These are phyloP conservation scores for Mycena maculata DNA, from an alignment of 768 basidiomycete genomes.

Conservation along the genomic window DNA sequence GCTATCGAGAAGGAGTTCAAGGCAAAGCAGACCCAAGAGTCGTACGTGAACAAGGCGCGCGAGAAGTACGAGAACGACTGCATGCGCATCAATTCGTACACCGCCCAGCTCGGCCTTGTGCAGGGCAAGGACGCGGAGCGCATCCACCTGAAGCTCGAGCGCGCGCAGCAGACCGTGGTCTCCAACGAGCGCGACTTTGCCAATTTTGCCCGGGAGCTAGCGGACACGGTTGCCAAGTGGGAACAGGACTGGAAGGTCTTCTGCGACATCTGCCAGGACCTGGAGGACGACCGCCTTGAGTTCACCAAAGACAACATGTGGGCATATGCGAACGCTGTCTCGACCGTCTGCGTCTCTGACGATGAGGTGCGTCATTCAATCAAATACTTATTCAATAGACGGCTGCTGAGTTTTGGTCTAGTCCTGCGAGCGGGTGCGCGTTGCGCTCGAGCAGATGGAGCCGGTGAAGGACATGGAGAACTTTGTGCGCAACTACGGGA, in stretches of 20 bases:
- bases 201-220: conserved; percentile 84
- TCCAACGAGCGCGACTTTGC: conserved; percentile 92
- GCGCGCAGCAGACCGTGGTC: conserved; percentile 91
- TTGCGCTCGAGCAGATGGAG: conserved; percentile 90
- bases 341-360: conserved; percentile 93
- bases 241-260: conserved; percentile 94
- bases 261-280: conserved; percentile 94
- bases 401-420: conserved; percentile 43
- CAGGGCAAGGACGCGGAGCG: conserved; percentile 96
- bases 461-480: conserved; percentile 88
- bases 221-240: conserved; percentile 87
- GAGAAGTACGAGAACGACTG: conserved; percentile 96
- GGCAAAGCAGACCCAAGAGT: conserved; percentile 87
- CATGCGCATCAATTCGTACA: conserved; percentile 26
- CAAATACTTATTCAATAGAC: conserved; percentile 1
- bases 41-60: conserved; percentile 87
- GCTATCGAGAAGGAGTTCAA: conserved; percentile 93
- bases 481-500: conserved; percentile 91
- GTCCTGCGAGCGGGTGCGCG: conserved; percentile 92
- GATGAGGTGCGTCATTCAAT: conserved; percentile 77
- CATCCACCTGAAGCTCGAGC: conserved; percentile 86
- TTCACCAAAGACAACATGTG: conserved; percentile 96
- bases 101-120: conserved; percentile 61
- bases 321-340: conserved; percentile 96
- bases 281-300: conserved; percentile 94